Percentiles rank a stretch among this genome's conserved stretches.
phyloP scores from a whole-genome alignment of 768 basidiomycete species.

The Erythrobasidium yunnanense region DNA sequence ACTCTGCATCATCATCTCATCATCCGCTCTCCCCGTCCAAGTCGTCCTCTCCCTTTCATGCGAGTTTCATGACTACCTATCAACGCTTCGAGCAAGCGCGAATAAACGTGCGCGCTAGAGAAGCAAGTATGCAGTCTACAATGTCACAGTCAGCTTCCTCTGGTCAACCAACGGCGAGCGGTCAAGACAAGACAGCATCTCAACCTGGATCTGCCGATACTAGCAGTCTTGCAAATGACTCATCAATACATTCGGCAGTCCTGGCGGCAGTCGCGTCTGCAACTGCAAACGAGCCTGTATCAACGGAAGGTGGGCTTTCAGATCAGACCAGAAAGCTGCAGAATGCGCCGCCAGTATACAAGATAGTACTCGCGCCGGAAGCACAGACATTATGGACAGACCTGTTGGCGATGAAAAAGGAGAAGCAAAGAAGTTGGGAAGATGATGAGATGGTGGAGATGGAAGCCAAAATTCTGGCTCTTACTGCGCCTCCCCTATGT shows the following conservation, averaged over 20 bases:
- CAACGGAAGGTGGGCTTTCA: neutral
- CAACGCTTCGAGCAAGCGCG: slow-evolving; percentile 8
- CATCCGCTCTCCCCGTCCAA: too few species aligned
- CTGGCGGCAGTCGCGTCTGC: slow-evolving; percentile 16
- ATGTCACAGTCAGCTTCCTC: too few species aligned
- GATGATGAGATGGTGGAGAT: slow-evolving; percentile 17
- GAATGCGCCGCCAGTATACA: slow-evolving; percentile 30
- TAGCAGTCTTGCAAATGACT: neutral
- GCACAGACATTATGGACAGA: slow-evolving; percentile 39
- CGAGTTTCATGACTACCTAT: neutral
- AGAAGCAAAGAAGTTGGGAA: neutral
- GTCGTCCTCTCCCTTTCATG: neutral
- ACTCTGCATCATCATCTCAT: too few species aligned
- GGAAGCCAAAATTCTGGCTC: slow-evolving; percentile 34
- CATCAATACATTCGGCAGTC: slow-evolving; percentile 21
- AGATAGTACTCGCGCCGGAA: slow-evolving; percentile 40
- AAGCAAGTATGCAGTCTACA: too few species aligned
- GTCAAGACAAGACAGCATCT: too few species aligned
- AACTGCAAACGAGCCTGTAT: neutral
- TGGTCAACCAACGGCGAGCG: neutral
- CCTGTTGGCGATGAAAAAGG: slow-evolving; percentile 34
- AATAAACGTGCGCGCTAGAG: too few species aligned
- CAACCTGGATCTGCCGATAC: neutral
- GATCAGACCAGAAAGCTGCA: slow-evolving; percentile 11
- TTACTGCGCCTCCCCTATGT: slow-evolving; percentile 30